Base-by-base conservation (phyloP, 2,329 filamentous ascomycete genomes). In the Beauveria asiatica region DNA sequence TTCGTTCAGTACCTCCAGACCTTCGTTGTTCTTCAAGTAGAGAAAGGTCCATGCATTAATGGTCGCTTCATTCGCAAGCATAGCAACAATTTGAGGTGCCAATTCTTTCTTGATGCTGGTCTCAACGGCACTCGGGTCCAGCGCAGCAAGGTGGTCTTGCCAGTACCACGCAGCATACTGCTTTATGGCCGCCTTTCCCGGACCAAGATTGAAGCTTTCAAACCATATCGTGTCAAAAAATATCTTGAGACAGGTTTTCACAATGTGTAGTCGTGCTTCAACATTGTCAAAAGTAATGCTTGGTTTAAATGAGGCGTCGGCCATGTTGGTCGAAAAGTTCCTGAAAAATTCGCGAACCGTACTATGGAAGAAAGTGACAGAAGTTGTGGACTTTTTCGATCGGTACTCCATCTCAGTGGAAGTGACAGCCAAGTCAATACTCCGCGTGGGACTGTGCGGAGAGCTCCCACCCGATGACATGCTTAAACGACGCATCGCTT, bases 141-240 rank as follows among this genome's bases (percentile, higher is more conserved):
- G 65, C 0, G 68, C 69, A 0, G 69, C 69, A 13, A 76, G 58
- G 62, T 77, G 75, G 41, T 77, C 75, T 54, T 75, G 75, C 75
- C 75, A 77, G 60, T 77, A 77, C 75, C 75, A 76, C 0, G 75
- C 74, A 0, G 75, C 74, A 41, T 77, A 77, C 49, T 74, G 72
- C 60, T 67, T 72, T 21, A 74, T 70, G 0, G 72, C 67, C 7
- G 70, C 64, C 2, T 66, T 67, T 0, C 70, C 69, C 17, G 63
- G 57, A 0, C 68, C 66, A 0, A 74, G 64, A 0, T 70, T 64
- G 3, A 66, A 61, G 9, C 62, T 65, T 3, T 68, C 63, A 37
- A 74, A 74, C 64, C 69, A 70, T 0, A 62, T 13, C 21, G 62
- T 65, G 19, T 75, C 67, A 3, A 69, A 72, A n/a, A 77, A 75